Conservation (phyloP, 768 basidiomycete genomes). For the Cystofilobasidium macerans region DNA sequence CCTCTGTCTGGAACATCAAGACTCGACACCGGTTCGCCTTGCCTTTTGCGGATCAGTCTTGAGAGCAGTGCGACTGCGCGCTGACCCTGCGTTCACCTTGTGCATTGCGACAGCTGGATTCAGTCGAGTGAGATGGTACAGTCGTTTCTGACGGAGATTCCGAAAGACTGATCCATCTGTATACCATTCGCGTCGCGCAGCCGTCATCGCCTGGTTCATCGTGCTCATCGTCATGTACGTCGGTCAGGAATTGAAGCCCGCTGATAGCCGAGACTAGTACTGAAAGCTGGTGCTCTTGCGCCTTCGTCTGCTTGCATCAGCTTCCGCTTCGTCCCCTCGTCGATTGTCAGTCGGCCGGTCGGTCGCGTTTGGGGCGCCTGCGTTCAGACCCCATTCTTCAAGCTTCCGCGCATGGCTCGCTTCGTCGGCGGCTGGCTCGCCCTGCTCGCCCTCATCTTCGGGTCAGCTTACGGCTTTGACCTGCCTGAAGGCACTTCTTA, state of each 20-base stretch:
- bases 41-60: background rate
- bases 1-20: constrained; percentile 6
- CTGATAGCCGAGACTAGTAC: too few relatives aligned
- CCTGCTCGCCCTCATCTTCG: constrained; percentile 65
- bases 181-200: constrained; percentile 41
- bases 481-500: constrained; percentile 48
- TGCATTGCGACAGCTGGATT: background rate
- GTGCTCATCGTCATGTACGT: constrained; percentile 36
- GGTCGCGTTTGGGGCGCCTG: constrained; percentile 53
- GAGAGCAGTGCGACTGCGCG: background rate
- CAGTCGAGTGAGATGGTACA: background rate
- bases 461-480: constrained; percentile 73
- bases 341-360: constrained; percentile 45
- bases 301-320: background rate
- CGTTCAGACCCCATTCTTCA: constrained; percentile 59
- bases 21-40: background rate
- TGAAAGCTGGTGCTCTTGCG: background rate
- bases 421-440: constrained; percentile 63
- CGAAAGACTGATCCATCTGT: too few relatives aligned
- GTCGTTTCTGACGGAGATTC: too few relatives aligned
- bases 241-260: too few relatives aligned
- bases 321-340: constrained; percentile 6
- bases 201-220: constrained; percentile 73
- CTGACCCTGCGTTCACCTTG: background rate
- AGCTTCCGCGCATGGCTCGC: constrained; percentile 46